These are phyloP conservation scores for Rubia yunnanensis DNA, from an alignment of 257 asterid genomes.

Conservation along the genomic window DNA sequence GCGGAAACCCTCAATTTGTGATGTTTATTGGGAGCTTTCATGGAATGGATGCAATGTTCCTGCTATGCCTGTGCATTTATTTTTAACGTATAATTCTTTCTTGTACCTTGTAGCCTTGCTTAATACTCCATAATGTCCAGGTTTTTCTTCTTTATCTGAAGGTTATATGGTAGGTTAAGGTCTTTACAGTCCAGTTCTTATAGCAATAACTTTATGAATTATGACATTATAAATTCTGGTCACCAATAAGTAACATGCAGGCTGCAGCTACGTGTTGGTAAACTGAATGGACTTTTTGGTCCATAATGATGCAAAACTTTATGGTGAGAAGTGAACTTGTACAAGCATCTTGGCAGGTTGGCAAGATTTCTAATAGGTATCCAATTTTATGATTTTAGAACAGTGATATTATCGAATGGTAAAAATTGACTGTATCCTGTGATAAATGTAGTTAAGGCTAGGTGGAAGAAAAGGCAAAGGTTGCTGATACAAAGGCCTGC, in stretches of 20 bases:
- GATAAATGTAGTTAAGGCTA: background rate
- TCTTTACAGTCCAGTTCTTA: background rate
- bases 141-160: background rate
- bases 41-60: background rate
- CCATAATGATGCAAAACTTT: background rate
- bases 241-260: background rate
- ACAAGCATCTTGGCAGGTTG: background rate
- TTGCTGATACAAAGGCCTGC: background rate
- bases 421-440: background rate
- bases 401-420: background rate
- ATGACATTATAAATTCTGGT: background rate
- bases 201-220: background rate
- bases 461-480: background rate
- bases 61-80: background rate
- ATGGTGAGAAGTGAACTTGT: background rate
- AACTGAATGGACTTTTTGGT: background rate
- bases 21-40: background rate
- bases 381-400: background rate
- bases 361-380: background rate
- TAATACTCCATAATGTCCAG: background rate
- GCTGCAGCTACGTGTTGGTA: background rate
- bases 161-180: conserved; percentile 4
- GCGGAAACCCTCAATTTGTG: background rate
- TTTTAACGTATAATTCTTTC: background rate
- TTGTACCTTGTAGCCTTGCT: background rate